Evolutionary conservation across 176 grass and related monocot genomes (phyloP), one percentile per base, ranked within the genome.

Genomic region (Musa itinerans): DNA sequence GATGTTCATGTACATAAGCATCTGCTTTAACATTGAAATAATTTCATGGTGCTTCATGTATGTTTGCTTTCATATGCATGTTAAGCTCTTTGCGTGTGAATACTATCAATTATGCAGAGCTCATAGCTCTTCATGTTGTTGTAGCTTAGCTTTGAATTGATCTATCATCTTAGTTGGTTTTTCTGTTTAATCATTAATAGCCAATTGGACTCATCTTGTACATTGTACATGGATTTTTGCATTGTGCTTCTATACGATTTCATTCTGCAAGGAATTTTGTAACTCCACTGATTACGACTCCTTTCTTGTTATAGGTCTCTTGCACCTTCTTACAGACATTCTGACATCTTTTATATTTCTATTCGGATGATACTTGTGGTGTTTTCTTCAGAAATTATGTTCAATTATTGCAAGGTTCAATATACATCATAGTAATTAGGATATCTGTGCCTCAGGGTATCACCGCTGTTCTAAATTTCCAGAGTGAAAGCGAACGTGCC

Each of bases 391-490:
- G 8, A 16, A 70, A 51, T 67, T 51, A 50, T 21, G 10, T 20
- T 11, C 2, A 10, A 70, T 11, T 51, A 70, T n/a, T 50, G 11
- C 19, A 50, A 68, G 7, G 66, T 6, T 43, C 34, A 43, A 43
- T 6, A 49, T 83, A 2, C 55, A 19, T 13, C 71, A 43, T 83
- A 75, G 71, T 70, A 78, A 78, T 70, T 83, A 77, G 76, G 85
- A 91, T 69, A 74, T 87, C 78, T 69, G 69, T 84, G 76, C 63
- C 90, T 78, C 86, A 98, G 94, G 90, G 90, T 79, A 89, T 98
- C n/a, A 98, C 90, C 82, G 90, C 86, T 91, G 86, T 96, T 82
- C 77, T 96, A 58, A 96, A 93, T 85, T 93, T 91, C 78, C 94
- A 97, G 81, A 93, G 94, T 80, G 94, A 97, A 81, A 93, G 90